These are phyloP conservation scores for Acer saccharum DNA, from an alignment of 345 rosid genomes.

Conservation along the genomic window DNA sequence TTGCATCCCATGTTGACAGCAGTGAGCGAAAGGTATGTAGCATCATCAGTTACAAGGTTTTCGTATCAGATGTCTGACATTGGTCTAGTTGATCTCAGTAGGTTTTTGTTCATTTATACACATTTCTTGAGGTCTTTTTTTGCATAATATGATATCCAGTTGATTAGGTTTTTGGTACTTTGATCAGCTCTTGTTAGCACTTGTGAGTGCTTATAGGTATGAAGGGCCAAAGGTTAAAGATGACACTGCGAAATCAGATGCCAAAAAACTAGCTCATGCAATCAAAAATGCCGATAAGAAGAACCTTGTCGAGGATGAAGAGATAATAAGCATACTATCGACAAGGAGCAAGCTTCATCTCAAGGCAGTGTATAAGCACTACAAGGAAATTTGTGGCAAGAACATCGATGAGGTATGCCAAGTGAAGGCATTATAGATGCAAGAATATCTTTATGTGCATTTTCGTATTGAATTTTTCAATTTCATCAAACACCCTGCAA, in stretches of 20 bases:
- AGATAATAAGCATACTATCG: conserved; percentile 64
- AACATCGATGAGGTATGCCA: conserved; percentile 50
- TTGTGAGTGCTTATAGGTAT: conserved; percentile 90
- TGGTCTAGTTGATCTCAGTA: not conserved
- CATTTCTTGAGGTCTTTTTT: not conserved
- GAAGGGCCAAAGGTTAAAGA: conserved; percentile 70
- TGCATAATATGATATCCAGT: not conserved
- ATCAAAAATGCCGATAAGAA: conserved; percentile 43
- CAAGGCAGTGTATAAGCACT: conserved; percentile 47
- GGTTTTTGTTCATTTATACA: not conserved
- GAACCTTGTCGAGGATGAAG: conserved; percentile 54
- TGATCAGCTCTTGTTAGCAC: conserved; percentile 78
- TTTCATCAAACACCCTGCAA: not conserved
- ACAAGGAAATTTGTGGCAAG: conserved; percentile 48
- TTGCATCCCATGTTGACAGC: conserved; percentile 53
- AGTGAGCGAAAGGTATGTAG: conserved; percentile 53
- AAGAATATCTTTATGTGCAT: too few species aligned
- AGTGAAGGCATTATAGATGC: not conserved
- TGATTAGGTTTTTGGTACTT: not conserved
- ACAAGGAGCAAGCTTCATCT: conserved; percentile 88
- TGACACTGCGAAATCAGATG: conserved; percentile 64
- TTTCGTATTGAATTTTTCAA: conserved; percentile 1
- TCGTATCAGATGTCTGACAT: not conserved
- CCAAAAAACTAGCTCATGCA: conserved; percentile 45
- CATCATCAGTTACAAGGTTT: too few species aligned